These are phyloP conservation scores for Colletotrichum costaricense DNA, from an alignment of 2,329 filamentous ascomycete species.

Conservation along the genomic window DNA sequence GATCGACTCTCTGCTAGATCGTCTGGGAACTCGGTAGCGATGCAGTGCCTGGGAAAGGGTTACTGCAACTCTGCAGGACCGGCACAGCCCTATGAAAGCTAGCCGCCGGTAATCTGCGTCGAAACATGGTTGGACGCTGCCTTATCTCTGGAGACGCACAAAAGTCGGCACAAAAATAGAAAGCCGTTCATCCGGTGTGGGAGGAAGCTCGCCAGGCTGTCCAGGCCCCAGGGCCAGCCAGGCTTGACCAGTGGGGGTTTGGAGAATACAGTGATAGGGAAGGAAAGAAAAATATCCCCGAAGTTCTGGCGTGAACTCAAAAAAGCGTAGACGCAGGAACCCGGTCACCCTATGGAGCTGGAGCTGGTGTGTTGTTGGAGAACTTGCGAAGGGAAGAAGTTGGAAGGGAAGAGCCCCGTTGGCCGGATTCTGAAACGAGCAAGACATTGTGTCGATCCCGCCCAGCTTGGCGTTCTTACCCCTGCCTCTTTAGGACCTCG, in stretches of 20 bases:
- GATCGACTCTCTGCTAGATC: neutral
- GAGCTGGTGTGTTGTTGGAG: neutral
- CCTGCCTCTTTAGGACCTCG: neutral
- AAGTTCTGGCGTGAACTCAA: neutral
- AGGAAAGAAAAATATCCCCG: neutral
- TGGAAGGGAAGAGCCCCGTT: neutral
- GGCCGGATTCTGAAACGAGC: slow-evolving; percentile 29
- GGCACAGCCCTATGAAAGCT: slow-evolving; percentile 15
- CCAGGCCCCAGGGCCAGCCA: neutral
- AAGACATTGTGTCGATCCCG: slow-evolving; percentile 19
- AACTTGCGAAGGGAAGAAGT: neutral
- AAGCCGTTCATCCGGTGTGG: neutral
- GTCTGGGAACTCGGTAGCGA: neutral
- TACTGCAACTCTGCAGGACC: neutral
- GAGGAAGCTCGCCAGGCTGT: neutral
- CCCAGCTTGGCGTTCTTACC: neutral
- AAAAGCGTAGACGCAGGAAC: neutral
- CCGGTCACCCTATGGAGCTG: neutral
- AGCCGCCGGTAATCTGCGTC: slow-evolving; percentile 26
- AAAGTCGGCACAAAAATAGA: neutral
- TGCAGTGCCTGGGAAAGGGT: neutral
- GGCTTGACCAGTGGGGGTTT: neutral
- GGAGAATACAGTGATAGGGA: neutral
- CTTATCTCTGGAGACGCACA: neutral
- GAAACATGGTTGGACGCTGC: slow-evolving; percentile 13